A percentile compares a stretch with the other conserved stretches of the same genome.
phyloP scores from a whole-genome alignment of 1,284 basidiomycete genomes.

The Cryptococcus deneoformans region DNA sequence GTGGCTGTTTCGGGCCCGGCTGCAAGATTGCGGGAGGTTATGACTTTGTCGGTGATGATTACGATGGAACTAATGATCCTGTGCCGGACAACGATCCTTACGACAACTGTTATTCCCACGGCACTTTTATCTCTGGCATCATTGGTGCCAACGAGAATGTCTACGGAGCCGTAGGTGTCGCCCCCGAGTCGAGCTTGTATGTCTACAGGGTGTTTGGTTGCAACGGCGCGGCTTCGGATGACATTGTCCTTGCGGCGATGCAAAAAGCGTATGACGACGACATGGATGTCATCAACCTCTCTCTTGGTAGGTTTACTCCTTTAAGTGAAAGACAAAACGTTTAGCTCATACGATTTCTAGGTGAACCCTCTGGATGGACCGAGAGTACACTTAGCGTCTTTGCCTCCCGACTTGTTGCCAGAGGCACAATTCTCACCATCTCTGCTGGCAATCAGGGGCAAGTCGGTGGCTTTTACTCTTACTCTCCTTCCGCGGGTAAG shows the following conservation, averaged over 20 bases:
- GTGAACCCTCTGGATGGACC: conserved; percentile 59
- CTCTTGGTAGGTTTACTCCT: conserved; percentile 52
- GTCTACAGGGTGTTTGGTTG: conserved; percentile 51
- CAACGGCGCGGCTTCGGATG: conserved; percentile 44
- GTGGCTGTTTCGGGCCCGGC: conserved; percentile 61
- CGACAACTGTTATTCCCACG: conserved; percentile 54
- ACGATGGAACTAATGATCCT: conserved; percentile 41
- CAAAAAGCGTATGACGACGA: conserved; percentile 52
- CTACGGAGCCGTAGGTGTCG: conserved; percentile 53
- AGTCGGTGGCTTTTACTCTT: conserved; percentile 49
- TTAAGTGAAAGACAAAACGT: background rate
- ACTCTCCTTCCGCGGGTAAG: conserved; percentile 44
- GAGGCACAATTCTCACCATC: conserved; percentile 55
- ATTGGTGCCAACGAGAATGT: conserved; percentile 55
- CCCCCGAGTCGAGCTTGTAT: conserved; percentile 39
- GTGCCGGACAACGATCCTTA: conserved; percentile 48
- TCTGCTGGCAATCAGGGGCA: conserved; percentile 49
- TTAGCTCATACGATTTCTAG: conserved; percentile 20
- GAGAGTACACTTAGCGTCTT: conserved; percentile 56
- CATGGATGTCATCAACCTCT: conserved; percentile 62
- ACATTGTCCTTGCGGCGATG: conserved; percentile 50
- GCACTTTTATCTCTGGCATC: conserved; percentile 64
- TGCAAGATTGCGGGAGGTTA: conserved; percentile 54
- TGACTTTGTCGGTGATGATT: conserved; percentile 48
- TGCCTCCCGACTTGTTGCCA: conserved; percentile 56